These are phyloP conservation scores for Corymbia maculata DNA, from an alignment of 345 rosid species.

Conservation along the genomic window DNA sequence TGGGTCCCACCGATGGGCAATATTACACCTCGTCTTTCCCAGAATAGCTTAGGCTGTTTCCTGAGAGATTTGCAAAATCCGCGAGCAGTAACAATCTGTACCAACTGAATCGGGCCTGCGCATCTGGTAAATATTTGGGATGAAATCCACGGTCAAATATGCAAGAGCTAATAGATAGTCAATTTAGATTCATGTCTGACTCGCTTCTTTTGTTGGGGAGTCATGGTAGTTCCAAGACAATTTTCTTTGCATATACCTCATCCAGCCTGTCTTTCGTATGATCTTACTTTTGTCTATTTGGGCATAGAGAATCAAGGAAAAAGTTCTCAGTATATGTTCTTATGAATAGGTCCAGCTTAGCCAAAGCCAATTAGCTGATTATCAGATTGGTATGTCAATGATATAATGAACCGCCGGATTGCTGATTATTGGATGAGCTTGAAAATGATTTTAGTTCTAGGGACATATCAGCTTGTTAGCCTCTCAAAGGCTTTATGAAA, in stretches of 20 bases:
- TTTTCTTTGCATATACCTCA: neutral
- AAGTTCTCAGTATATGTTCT: neutral
- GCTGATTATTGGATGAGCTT: neutral
- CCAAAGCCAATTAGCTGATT: neutral
- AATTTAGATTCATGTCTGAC: too few relatives aligned
- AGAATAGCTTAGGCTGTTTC: neutral
- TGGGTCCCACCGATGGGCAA: too few relatives aligned
- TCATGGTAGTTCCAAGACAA: neutral
- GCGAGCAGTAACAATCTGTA: neutral
- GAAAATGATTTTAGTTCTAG: neutral
- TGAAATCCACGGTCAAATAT: neutral
- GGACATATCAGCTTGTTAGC: neutral
- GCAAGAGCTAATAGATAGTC: neutral
- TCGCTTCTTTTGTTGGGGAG: neutral
- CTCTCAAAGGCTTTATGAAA: neutral
- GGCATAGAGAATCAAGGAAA: conserved; percentile 49
- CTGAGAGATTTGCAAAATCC: too few relatives aligned
- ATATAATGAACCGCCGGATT: neutral
- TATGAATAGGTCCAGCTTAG: neutral
- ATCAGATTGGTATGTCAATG: neutral
- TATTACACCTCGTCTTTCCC: neutral
- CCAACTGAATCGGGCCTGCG: neutral
- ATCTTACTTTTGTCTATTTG: neutral
- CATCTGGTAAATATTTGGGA: neutral
- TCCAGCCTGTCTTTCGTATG: neutral